Evolutionary conservation across 345 rosid species (phyloP).

Genomic region (Syzygium oleosum): DNA sequence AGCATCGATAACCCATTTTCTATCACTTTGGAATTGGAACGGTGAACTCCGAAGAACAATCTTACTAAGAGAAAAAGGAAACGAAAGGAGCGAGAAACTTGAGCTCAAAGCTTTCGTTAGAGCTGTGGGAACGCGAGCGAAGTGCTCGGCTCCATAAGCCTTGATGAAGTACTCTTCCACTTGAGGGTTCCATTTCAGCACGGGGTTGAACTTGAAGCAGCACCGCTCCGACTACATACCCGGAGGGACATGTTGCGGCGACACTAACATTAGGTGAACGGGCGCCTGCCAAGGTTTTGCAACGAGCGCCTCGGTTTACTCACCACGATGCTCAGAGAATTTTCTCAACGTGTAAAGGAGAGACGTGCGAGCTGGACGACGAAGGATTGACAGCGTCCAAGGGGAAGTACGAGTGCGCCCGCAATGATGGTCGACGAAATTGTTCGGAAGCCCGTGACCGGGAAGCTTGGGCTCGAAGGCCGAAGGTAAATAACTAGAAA

Average conservation of each 20-base stretch:
- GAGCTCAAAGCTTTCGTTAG: constrained; percentile 37
- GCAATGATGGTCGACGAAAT: neutral
- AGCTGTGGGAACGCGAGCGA: constrained; percentile 65
- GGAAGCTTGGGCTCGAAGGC: neutral
- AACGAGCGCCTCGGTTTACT: constrained; percentile 47
- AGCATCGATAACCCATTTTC: neutral
- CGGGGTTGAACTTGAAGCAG: constrained; percentile 45
- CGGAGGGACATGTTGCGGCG: neutral
- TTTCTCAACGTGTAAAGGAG: neutral
- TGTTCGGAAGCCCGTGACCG: neutral
- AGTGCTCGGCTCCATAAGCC: constrained; percentile 69
- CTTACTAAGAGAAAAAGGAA: neutral
- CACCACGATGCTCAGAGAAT: constrained; percentile 25
- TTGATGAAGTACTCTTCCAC: constrained; percentile 68
- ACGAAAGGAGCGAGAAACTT: neutral
- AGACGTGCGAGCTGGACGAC: neutral
- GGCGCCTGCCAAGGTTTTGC: constrained; percentile 18
- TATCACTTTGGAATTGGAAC: neutral
- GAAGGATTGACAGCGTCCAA: neutral
- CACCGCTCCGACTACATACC: constrained; percentile 43
- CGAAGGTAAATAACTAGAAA: neutral
- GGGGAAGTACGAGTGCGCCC: neutral
- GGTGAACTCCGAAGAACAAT: neutral
- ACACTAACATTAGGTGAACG: constrained; percentile 1
- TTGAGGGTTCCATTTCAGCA: constrained; percentile 68